phyloP scores from a whole-genome alignment of 1,284 basidiomycete species.

The Tylopilus sp. region DNA sequence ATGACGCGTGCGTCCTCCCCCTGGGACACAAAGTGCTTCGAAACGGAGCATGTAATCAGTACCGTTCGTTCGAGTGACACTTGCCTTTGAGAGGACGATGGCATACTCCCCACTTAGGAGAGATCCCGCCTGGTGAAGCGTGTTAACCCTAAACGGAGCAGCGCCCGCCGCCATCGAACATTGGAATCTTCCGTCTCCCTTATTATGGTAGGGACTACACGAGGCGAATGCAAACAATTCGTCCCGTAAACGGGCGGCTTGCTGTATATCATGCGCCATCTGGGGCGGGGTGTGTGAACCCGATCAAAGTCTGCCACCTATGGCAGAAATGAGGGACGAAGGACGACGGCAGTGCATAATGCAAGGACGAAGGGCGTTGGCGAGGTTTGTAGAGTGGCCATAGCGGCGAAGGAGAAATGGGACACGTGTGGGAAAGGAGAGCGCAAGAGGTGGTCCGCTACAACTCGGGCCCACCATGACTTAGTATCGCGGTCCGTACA shows the following conservation, averaged over 20 bases:
- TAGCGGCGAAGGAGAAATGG: neutral
- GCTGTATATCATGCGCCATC: conserved; percentile 16
- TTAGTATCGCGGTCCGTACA: too few species aligned
- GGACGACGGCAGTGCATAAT: neutral
- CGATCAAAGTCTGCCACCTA: neutral
- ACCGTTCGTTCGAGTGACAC: conserved; percentile 10
- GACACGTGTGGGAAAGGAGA: neutral
- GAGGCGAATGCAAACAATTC: neutral
- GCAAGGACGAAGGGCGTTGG: neutral
- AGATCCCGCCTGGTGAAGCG: conserved; percentile 1
- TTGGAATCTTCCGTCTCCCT: neutral
- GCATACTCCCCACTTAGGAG: neutral
- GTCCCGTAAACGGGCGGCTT: conserved; percentile 10
- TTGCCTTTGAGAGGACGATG: conserved; percentile 17
- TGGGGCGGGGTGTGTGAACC: conserved; percentile 1
- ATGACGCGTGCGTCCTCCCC: conserved; percentile 2
- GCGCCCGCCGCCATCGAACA: conserved; percentile 3
- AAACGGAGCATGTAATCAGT: conserved; percentile 1
- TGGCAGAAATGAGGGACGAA: neutral
- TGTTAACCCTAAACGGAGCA: conserved; percentile 2
- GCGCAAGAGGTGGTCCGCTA: neutral
- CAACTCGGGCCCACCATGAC: too few species aligned
- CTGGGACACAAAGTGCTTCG: neutral
- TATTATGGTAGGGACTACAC: neutral
- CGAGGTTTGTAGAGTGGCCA: neutral